phyloP scores from a whole-genome alignment of 163 green algal genomes.

The Scenedesmus sp. region DNA sequence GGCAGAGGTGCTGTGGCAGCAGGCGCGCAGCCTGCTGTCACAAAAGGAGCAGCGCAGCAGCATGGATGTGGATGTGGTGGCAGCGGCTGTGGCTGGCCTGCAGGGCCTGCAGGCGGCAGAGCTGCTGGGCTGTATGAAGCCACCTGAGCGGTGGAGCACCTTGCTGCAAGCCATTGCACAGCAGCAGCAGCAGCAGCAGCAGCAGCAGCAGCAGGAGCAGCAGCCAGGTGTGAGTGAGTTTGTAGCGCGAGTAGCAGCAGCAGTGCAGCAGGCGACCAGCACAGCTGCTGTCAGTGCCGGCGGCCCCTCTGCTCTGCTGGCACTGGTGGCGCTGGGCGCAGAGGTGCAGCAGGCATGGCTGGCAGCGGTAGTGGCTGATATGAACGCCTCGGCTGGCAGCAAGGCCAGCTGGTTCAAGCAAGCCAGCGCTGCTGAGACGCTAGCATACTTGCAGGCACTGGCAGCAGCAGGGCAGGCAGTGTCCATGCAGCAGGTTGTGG shows the following conservation, averaged over 20 bases:
- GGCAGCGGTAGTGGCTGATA: not conserved
- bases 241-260: not conserved
- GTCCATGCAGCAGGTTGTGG: not conserved
- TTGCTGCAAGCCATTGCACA: constrained; percentile 19
- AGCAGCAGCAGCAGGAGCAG: constrained; percentile 8
- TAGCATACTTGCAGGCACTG: not conserved
- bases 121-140: not conserved
- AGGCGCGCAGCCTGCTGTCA: not conserved
- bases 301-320: not conserved
- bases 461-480: not conserved
- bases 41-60: not conserved
- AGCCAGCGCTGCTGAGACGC: not conserved
- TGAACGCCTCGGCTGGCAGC: not conserved
- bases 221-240: not conserved
- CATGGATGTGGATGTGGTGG: not conserved
- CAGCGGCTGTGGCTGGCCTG: not conserved
- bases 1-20: constrained; percentile 3
- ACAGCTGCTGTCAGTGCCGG: not conserved
- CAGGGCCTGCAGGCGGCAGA: not conserved
- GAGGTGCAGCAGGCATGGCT: not conserved
- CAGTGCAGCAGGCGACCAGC: constrained; percentile 20
- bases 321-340: not conserved
- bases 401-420: constrained; percentile 14
- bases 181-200: not conserved
- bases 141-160: not conserved